Percentiles rank a stretch among this genome's conserved stretches.
These are phyloP conservation scores for Rhododendron simsii DNA, from an alignment of 148 eudicot species.

Conservation along the genomic window DNA sequence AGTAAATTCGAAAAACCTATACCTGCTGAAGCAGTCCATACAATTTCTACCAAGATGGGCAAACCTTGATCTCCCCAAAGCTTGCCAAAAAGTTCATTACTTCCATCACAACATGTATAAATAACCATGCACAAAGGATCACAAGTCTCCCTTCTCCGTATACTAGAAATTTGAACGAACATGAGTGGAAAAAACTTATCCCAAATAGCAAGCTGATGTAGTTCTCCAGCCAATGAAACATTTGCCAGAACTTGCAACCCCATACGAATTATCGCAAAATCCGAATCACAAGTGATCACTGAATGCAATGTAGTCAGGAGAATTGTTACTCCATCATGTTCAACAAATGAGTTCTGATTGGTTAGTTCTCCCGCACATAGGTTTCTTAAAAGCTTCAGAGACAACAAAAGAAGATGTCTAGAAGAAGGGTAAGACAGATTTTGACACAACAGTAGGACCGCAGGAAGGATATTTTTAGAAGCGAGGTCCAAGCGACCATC, in stretches of 20 bases:
- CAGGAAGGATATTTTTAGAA: slow-evolving; percentile 29
- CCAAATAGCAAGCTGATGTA: slow-evolving; percentile 66
- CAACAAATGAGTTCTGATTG: slow-evolving; percentile 61
- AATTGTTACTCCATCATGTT: slow-evolving; percentile 51
- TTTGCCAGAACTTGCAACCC: slow-evolving; percentile 81
- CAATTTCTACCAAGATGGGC: slow-evolving; percentile 44
- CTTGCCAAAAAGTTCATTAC: slow-evolving; percentile 25
- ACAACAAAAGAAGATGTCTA: slow-evolving; percentile 36
- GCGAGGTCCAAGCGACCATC: slow-evolving; percentile 69
- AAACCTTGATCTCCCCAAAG: slow-evolving; percentile 49
- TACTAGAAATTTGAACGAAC: slow-evolving; percentile 49
- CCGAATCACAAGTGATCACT: slow-evolving; percentile 29
- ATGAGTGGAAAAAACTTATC: slow-evolving; percentile 39
- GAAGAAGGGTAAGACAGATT: slow-evolving; percentile 28
- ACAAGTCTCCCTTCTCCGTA: slow-evolving; percentile 51
- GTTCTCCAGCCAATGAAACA: slow-evolving; percentile 66
- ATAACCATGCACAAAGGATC: slow-evolving; percentile 82
- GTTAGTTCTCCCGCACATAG: slow-evolving; percentile 66
- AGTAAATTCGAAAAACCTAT: background rate
- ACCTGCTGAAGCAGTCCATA: slow-evolving; percentile 63
- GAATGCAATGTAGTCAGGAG: slow-evolving; percentile 27
- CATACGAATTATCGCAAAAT: slow-evolving; percentile 38
- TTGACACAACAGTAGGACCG: slow-evolving; percentile 46
- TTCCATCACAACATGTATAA: slow-evolving; percentile 56
- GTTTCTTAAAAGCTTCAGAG: slow-evolving; percentile 77